Evolutionary conservation across 148 eudicot species (phyloP).

Genomic region (Fallopia convolvulus): DNA sequence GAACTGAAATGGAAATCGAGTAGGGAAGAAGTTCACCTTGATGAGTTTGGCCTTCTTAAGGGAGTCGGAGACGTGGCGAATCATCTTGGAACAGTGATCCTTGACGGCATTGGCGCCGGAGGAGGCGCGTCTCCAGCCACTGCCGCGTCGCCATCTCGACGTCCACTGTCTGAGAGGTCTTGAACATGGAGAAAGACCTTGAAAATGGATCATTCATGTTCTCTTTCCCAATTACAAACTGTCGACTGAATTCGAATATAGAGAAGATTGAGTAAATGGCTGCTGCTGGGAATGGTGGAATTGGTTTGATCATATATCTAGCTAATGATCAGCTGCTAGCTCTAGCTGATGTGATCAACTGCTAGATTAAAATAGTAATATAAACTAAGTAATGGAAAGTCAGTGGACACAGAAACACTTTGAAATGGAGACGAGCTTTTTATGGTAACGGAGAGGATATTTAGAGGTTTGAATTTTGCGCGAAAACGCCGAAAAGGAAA

Average conservation of each 20-base stretch:
- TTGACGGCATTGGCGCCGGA: constrained; percentile 35
- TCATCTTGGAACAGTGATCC: constrained; percentile 57
- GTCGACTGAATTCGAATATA: neutral
- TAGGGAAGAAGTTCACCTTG: constrained; percentile 23
- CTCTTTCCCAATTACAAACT: neutral
- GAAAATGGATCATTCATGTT: constrained; percentile 43
- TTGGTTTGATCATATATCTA: neutral
- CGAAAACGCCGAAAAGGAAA: too few species aligned
- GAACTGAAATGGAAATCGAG: neutral
- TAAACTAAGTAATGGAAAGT: neutral
- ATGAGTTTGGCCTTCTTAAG: constrained; percentile 65
- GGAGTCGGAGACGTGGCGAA: constrained; percentile 39
- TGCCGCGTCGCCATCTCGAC: constrained; percentile 18
- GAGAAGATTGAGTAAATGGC: neutral
- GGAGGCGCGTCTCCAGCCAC: neutral
- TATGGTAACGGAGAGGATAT: neutral
- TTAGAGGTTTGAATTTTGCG: neutral
- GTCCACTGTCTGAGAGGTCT: constrained; percentile 12
- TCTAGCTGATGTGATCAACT: too few species aligned
- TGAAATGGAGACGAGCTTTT: neutral
- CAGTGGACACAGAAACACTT: neutral
- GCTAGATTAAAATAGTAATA: neutral
- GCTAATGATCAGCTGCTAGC: neutral
- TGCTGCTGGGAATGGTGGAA: neutral
- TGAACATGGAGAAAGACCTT: constrained; percentile 29